Conservation (phyloP, 164 flowering plant species). For the Santalum album region DNA sequence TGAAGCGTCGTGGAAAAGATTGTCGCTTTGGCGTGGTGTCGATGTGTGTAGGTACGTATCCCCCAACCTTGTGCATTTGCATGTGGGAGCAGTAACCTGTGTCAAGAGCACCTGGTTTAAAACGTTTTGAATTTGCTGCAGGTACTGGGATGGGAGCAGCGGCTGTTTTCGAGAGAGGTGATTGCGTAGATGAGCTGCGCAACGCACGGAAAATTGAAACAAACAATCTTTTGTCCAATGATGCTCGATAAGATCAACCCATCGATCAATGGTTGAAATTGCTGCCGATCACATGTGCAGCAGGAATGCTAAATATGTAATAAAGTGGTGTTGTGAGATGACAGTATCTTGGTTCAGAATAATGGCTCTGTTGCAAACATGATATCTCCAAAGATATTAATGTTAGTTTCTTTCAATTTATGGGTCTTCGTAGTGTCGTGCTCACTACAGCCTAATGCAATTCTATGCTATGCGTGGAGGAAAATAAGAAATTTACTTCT, state of each 20-base stretch:
- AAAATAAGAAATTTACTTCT: no score
- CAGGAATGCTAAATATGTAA: background rate
- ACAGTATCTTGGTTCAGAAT: background rate
- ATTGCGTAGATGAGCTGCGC: constrained; percentile 53
- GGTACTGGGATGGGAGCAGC: constrained; percentile 99
- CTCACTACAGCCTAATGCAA: no score
- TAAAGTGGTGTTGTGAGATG: background rate
- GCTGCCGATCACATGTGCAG: background rate
- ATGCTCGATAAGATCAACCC: constrained; percentile 35
- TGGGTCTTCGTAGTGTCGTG: no score
- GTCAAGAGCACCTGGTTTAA: constrained; percentile 1
- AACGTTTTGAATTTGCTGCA: constrained; percentile 13
- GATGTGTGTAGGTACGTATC: constrained; percentile 76
- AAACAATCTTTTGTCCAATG: constrained; percentile 48
- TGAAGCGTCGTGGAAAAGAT: constrained; percentile 91
- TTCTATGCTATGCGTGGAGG: no score
- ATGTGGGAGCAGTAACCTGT: constrained; percentile 1
- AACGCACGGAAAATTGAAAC: constrained; percentile 44
- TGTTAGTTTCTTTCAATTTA: no score
- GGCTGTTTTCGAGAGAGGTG: constrained; percentile 91
- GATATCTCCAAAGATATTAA: no score
- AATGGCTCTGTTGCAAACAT: background rate
- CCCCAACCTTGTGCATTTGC: background rate
- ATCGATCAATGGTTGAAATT: background rate
- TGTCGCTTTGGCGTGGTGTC: constrained; percentile 91